Evolutionary conservation across 768 basidiomycete genomes (phyloP).

Genomic region (Tricholoma sp.): DNA sequence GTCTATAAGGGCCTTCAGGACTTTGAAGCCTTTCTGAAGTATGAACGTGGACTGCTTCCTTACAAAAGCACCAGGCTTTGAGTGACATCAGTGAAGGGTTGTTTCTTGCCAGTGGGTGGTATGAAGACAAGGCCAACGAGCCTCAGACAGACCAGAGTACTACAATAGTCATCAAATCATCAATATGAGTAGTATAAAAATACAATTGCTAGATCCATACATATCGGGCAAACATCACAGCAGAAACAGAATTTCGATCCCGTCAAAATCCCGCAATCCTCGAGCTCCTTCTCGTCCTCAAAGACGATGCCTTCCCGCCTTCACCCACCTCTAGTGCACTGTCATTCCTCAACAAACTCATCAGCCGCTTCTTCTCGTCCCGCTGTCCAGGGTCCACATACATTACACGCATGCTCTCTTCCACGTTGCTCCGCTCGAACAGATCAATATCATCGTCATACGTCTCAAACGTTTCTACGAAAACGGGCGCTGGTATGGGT

Average conservation of each 20-base stretch:
- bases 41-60: too few relatives aligned
- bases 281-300: constrained; percentile 14
- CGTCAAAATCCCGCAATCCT: constrained; percentile 15
- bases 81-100: too few relatives aligned
- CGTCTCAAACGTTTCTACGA: constrained; percentile 21
- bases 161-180: neutral
- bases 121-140: too few relatives aligned
- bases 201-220: neutral
- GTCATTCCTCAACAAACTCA: constrained; percentile 45
- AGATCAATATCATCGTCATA: constrained; percentile 26
- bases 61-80: too few relatives aligned
- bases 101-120: too few relatives aligned
- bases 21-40: too few relatives aligned
- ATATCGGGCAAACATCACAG: neutral
- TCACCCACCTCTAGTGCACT: constrained; percentile 19
- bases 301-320: constrained; percentile 13
- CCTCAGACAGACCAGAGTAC: too few relatives aligned
- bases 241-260: neutral
- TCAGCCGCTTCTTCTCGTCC: constrained; percentile 52
- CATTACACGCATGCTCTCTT: constrained; percentile 51
- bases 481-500: constrained; percentile 14
- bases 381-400: constrained; percentile 67
- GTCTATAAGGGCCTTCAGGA: too few relatives aligned
- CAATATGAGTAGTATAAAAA: neutral
- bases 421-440: constrained; percentile 19